A percentile compares a stretch with the other conserved stretches of the same genome.
Conservation (phyloP, 768 basidiomycete genomes). For the Boletus rufocinnamomeus region DNA sequence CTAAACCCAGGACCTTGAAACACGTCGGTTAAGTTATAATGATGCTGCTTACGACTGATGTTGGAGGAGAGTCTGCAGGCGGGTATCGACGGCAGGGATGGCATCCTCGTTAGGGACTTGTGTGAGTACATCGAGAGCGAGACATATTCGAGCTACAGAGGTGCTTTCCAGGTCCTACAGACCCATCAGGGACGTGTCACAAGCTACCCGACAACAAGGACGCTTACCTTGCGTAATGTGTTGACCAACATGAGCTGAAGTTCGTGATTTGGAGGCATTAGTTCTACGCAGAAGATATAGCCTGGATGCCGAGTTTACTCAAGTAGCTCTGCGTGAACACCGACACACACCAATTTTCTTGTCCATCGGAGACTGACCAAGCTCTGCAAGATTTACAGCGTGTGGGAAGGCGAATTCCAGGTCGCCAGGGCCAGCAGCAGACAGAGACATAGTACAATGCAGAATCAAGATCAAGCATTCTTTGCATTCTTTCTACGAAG, state of each 20-base stretch:
- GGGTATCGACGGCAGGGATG: conserved; percentile 73
- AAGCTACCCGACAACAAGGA: not conserved
- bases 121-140: conserved; percentile 72
- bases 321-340: not conserved
- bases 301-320: conserved; percentile 43
- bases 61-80: conserved; percentile 63
- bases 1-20: conserved; percentile 38
- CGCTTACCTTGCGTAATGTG: conserved; percentile 72
- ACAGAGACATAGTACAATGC: conserved; percentile 61
- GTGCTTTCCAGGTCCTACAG: conserved; percentile 70
- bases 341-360: conserved; percentile 61
- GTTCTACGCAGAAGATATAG: conserved; percentile 73
- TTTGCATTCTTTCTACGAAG: conserved; percentile 57
- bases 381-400: conserved; percentile 76
- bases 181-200: conserved; percentile 5
- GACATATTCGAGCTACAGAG: conserved; percentile 56
- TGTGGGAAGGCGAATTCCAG: conserved; percentile 75
- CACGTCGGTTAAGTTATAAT: conserved; percentile 9
- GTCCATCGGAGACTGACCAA: conserved; percentile 57
- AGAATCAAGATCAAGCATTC: conserved; percentile 69
- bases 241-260: conserved; percentile 84
- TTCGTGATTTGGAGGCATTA: conserved; percentile 71
- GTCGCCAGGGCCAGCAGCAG: conserved; percentile 42
- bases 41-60: conserved; percentile 73
- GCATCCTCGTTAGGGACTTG: conserved; percentile 62